Evolutionary conservation across 2,329 filamentous ascomycete species (phyloP).

Genomic region (Pyricularia grisea): DNA sequence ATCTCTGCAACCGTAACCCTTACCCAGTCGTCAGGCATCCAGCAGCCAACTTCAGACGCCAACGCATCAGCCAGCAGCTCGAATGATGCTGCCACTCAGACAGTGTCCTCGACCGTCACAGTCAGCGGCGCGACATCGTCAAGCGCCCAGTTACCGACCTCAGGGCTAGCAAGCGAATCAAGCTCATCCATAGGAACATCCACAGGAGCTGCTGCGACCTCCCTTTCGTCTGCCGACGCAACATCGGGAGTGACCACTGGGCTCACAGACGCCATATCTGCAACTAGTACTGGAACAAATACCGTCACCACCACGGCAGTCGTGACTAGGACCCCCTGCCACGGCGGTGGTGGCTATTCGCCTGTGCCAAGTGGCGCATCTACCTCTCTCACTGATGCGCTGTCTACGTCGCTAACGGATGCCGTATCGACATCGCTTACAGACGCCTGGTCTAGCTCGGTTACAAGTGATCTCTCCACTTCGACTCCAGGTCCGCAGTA

Average conservation of each 20-base stretch:
- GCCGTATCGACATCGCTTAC: not conserved
- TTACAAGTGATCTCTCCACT: not conserved
- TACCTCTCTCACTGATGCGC: not conserved
- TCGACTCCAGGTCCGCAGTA: not conserved
- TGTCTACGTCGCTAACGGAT: not conserved
- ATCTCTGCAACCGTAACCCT: not conserved
- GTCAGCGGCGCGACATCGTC: not conserved
- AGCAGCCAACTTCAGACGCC: not conserved
- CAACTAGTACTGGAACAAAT: not conserved
- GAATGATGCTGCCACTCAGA: not conserved
- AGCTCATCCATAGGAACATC: not conserved
- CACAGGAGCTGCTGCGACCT: not conserved
- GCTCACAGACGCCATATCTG: not conserved
- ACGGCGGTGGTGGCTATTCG: not conserved
- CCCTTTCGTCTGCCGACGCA: not conserved
- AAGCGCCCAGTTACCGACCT: not conserved
- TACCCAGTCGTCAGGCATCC: not conserved
- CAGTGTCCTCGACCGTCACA: not conserved
- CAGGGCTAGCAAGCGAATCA: not conserved
- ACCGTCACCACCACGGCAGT: not conserved
- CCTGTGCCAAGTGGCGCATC: not conserved
- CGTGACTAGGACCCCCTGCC: not conserved
- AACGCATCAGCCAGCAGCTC: not conserved
- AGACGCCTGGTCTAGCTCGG: not conserved
- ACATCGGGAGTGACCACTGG: not conserved